These are phyloP conservation scores for Keithomyces neogunnii DNA, from an alignment of 2,329 filamentous ascomycete species.

Conservation along the genomic window DNA sequence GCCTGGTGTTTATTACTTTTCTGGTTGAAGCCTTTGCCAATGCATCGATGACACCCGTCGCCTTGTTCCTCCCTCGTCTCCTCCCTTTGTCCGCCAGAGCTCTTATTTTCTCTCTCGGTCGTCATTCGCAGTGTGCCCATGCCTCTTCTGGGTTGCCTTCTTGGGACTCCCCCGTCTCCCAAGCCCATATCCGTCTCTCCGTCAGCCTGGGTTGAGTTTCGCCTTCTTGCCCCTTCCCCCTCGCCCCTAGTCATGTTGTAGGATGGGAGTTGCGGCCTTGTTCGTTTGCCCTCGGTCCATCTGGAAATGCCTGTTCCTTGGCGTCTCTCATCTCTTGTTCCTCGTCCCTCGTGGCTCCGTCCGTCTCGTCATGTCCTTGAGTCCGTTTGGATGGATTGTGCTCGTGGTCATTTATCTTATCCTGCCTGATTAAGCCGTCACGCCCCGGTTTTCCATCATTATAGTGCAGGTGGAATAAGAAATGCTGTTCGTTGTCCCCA, in stretches of 20 bases:
- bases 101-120: background rate
- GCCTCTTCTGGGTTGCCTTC: background rate
- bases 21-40: background rate
- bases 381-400: constrained; percentile 1
- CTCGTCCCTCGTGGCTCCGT: background rate
- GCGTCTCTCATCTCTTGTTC: constrained; percentile 1
- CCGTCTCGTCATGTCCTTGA: constrained; percentile 4
- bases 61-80: background rate
- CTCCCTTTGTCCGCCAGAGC: no score
- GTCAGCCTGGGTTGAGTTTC: no score
- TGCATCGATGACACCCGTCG: background rate
- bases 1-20: constrained; percentile 4
- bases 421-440: constrained; percentile 10
- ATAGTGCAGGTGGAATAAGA: constrained; percentile 10
- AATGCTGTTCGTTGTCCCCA: constrained; percentile 10
- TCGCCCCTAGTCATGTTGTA: no score
- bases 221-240: no score
- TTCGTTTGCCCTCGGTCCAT: no score
- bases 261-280: no score
- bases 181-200: no score
- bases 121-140: background rate
- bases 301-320: background rate
- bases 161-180: no score
- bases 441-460: constrained; percentile 12
- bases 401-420: constrained; percentile 5